phyloP scores from a whole-genome alignment of 2,329 filamentous ascomycete genomes.

The Pseudopithomyces chartarum region DNA sequence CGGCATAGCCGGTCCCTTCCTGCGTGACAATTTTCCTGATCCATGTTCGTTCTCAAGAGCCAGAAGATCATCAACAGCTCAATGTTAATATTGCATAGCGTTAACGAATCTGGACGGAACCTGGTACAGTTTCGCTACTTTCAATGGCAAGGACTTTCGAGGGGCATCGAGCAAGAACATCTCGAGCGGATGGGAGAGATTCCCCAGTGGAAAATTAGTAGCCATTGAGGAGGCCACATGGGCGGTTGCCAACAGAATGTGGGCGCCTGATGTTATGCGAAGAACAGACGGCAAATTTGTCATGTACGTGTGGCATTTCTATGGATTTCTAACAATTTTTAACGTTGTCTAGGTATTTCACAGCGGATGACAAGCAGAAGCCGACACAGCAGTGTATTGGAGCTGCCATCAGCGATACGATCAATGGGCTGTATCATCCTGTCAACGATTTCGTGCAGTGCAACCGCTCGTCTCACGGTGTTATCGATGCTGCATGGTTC shows the following conservation, averaged over 20 bases:
- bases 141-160: constrained; percentile 3
- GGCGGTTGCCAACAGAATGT: neutral
- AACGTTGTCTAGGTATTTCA: neutral
- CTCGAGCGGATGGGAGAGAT: neutral
- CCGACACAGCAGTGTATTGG: neutral
- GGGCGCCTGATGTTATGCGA: constrained; percentile 7
- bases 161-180: neutral
- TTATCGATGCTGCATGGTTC: constrained; percentile 8
- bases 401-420: constrained; percentile 3
- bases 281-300: constrained; percentile 3
- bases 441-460: constrained; percentile 10
- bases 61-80: neutral
- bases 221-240: constrained; percentile 6
- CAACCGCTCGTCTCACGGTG: constrained; percentile 4
- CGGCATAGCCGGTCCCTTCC: neutral
- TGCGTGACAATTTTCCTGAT: constrained; percentile 2
- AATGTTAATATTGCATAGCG: neutral
- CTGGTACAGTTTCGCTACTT: constrained; percentile 5
- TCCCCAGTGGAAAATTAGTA: neutral
- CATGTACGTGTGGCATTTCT: neutral
- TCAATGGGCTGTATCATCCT: constrained; percentile 1
- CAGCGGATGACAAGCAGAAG: constrained; percentile 1
- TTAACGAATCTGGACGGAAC: neutral
- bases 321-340: neutral
- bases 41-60: neutral